Base-by-base conservation (phyloP, 805 yeast genomes). In the Blastobotrys attinorum region DNA sequence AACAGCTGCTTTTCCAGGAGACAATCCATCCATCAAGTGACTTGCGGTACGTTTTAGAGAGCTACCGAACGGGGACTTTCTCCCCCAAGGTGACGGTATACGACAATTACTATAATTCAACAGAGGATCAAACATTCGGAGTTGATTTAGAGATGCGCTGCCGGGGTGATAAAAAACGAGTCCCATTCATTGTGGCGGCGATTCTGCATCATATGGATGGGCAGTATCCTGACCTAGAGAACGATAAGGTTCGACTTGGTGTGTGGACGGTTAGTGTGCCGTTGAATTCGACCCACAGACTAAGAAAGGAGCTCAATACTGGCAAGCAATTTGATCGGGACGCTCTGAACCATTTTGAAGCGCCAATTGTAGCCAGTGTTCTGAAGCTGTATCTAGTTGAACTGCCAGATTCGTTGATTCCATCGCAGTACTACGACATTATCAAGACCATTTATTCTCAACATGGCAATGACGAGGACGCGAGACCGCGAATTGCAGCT, bases 41-140 rank as follows among this genome's bases (percentile, higher is more conserved):
- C 57, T 64, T 86, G 50, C 69, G 79, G 42, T 76, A 76, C 54
- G 63, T 85, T 47, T 68, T 84, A 22, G 83, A 79, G 46, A 76
- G 76, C 50, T 79, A 81, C 56, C 72, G 77, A 41, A 81, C 90
- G 0, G 96, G 96, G 0, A 69, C 72, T 34, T 86, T 83, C 62
- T 67, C 74, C 39, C 95, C 96, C 13, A 74, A 71, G 40, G 89
- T 81, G 6, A 68, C 75, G 0, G 70, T 83, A 13, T 86, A 85
- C 61, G 94, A 85, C 57, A 84, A 83, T 59, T 86, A 85, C 64
- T 83, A 83, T 61, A 77, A 79, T 49, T 73, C 84, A 4, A 76
- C 78, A 37, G 67, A 64, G 37, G 72, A 79, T 37, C 90, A 83
- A 59, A 79, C 81, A 6, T 86, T 86, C 64, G 96, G 96, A 10